phyloP scores from a whole-genome alignment of 1,284 basidiomycete species.

The Ganoderma leucocontextum region DNA sequence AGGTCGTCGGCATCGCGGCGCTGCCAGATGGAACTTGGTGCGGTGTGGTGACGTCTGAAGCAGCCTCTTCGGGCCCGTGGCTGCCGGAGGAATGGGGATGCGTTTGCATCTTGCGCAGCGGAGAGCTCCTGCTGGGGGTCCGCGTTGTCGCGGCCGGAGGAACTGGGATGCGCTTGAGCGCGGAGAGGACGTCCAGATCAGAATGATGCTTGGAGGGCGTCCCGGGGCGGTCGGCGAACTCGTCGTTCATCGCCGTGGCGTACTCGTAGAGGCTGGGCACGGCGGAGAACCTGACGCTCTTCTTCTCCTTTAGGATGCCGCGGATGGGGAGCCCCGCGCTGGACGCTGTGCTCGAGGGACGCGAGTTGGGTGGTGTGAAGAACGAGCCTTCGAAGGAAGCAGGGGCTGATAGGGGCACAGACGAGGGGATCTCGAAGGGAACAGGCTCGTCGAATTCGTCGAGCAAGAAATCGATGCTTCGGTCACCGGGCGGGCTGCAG shows the following conservation, averaged over 20 bases:
- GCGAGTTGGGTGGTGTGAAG: slow-evolving; percentile 29
- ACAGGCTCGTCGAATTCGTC: slow-evolving; percentile 33
- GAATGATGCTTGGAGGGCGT: slow-evolving; percentile 7
- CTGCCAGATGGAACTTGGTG: slow-evolving; percentile 3
- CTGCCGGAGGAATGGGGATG: slow-evolving; percentile 16
- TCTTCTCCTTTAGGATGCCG: slow-evolving; percentile 47
- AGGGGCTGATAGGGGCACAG: neutral
- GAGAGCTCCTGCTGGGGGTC: slow-evolving; percentile 24
- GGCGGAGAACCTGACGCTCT: slow-evolving; percentile 46
- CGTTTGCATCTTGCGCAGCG: slow-evolving; percentile 24
- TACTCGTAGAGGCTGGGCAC: slow-evolving; percentile 40
- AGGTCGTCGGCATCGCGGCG: neutral
- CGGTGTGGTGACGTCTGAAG: slow-evolving; percentile 12
- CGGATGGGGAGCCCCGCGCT: slow-evolving; percentile 37
- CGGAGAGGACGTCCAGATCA: slow-evolving; percentile 11
- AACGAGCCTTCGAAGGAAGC: slow-evolving; percentile 15
- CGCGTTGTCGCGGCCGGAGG: slow-evolving; percentile 3
- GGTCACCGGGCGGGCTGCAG: slow-evolving; percentile 23
- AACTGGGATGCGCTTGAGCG: slow-evolving; percentile 8
- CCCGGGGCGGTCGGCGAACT: neutral
- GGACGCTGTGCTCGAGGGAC: slow-evolving; percentile 34
- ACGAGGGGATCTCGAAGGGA: slow-evolving; percentile 36
- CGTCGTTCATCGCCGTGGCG: slow-evolving; percentile 1
- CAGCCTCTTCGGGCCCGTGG: slow-evolving; percentile 2
- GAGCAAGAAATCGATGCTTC: slow-evolving; percentile 12